A percentile compares a stretch with the other conserved stretches of the same genome.
These are phyloP conservation scores for Fonsecaea pedrosoi DNA, from an alignment of 2,329 filamentous ascomycete genomes.

Conservation along the genomic window DNA sequence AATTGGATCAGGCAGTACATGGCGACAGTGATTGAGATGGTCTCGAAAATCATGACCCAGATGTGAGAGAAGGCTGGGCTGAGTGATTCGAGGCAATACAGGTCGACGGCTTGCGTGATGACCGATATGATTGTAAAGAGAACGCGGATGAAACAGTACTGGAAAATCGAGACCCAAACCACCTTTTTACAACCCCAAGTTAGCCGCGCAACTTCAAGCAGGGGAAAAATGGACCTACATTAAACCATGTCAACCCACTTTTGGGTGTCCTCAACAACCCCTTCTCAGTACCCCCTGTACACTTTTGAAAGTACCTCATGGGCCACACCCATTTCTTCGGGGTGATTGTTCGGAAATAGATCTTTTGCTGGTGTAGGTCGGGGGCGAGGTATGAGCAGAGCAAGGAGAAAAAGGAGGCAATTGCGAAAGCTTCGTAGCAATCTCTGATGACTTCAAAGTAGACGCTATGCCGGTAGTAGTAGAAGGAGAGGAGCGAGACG, in stretches of 20 bases:
- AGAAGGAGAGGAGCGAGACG: conserved; percentile 74
- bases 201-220: background rate
- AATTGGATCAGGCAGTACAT: conserved; percentile 92
- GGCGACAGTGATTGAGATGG: conserved; percentile 75
- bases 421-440: conserved; percentile 88
- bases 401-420: conserved; percentile 83
- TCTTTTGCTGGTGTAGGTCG: conserved; percentile 78
- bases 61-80: conserved; percentile 81
- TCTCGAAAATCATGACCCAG: conserved; percentile 77
- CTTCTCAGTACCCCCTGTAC: conserved; percentile 70
- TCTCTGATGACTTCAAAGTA: conserved; percentile 83
- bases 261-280: conserved; percentile 75
- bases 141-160: conserved; percentile 83
- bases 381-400: conserved; percentile 81
- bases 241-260: conserved; percentile 89
- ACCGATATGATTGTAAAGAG: conserved; percentile 81
- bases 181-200: conserved; percentile 55
- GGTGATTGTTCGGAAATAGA: conserved; percentile 74
- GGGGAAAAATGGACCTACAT: conserved; percentile 55
- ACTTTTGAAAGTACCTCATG: conserved; percentile 71
- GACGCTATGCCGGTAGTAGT: conserved; percentile 76
- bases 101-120: conserved; percentile 69
- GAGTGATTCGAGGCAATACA: conserved; percentile 80
- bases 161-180: conserved; percentile 81
- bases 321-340: conserved; percentile 79